Base-by-base conservation (phyloP, 2,329 filamentous ascomycete species). In the Fusarium scirpi region DNA sequence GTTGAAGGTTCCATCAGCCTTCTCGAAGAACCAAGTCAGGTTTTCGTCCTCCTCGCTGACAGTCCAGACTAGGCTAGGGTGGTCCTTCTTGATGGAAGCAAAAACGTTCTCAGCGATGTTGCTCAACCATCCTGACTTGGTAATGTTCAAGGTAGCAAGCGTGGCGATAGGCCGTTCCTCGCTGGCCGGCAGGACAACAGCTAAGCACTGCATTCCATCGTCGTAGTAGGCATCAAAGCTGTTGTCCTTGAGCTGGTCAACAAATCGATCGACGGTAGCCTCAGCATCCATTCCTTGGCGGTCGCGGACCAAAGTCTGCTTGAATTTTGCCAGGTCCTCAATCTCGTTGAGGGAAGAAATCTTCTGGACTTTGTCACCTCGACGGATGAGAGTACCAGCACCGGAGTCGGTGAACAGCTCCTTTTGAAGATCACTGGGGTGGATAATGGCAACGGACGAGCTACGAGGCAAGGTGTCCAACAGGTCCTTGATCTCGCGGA, bases 71-170 rank as follows among this genome's bases (percentile, higher is more conserved):
- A 98, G 86, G 82, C 92, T 94, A 58, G 94, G 90, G 80, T 94
- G 92, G 78, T 98, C 95, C 82, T 97, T 97, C 86, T 95, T 97
- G 80, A 98, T 92, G 68, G 92, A 92, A 70, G 92, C 89, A 80
- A 98, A 97, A 62, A 98, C 92, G 77, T 98, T 98, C 80, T 98
- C 96, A 30, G 94, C 93, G 34, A 98, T 91, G 78, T 98, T 98
- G 63, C 92, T 96, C 65, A 98, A 84, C 94, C 95, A 98, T 54
- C 94, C 95, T 34, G 94, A 89, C 82, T 97, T 97, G 72, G 94
- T 97, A 77, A 97, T 97, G 68, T 92, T 95, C 75, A 98, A 90
- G 8, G 94, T 97, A 22, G 94, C 92, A 56, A 98, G 87, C 58
- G 95, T 95, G 16, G 94, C 92, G 72, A 96, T 86, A 16, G 89